Conservation (phyloP, 1,284 basidiomycete species). For the Mycocalia duriaeana region DNA sequence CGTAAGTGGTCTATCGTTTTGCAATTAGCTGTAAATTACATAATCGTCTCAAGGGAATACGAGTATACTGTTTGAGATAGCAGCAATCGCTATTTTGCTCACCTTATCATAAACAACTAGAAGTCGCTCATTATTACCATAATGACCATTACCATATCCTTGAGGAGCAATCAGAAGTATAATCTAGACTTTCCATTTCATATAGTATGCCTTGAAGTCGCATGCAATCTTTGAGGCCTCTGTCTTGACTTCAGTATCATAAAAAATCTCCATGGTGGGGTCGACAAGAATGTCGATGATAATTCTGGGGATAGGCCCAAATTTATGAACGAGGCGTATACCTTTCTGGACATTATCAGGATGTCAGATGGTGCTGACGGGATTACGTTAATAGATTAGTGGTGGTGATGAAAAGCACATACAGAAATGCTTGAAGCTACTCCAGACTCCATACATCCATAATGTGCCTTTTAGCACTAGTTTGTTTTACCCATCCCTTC, state of each 20-base stretch:
- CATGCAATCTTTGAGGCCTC: slow-evolving; percentile 4
- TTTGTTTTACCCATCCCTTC: slow-evolving; percentile 8
- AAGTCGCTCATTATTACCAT: no score
- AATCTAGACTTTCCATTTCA: slow-evolving; percentile 6
- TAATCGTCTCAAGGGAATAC: no score
- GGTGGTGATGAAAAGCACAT: slow-evolving; percentile 3
- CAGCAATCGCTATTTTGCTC: no score
- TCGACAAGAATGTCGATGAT: slow-evolving; percentile 7
- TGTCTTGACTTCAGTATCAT: slow-evolving; percentile 3
- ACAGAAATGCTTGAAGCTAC: slow-evolving; percentile 10
- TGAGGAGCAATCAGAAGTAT: neutral
- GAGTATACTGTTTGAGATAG: no score
- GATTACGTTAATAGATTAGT: slow-evolving; percentile 4
- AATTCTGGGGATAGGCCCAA: slow-evolving; percentile 6
- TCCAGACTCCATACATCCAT: slow-evolving; percentile 10
- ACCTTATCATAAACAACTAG: no score
- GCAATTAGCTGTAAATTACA: no score
- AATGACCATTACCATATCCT: no score
- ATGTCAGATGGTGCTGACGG: slow-evolving; percentile 4
- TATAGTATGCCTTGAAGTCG: neutral
- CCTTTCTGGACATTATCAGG: slow-evolving; percentile 6
- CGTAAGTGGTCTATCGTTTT: no score
- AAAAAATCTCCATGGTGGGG: neutral
- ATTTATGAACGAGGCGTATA: slow-evolving; percentile 7
- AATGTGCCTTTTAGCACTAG: slow-evolving; percentile 6